A percentile compares a stretch with the other conserved stretches of the same genome.
Conservation (phyloP, 768 basidiomycete species). For the Russula abietina region DNA sequence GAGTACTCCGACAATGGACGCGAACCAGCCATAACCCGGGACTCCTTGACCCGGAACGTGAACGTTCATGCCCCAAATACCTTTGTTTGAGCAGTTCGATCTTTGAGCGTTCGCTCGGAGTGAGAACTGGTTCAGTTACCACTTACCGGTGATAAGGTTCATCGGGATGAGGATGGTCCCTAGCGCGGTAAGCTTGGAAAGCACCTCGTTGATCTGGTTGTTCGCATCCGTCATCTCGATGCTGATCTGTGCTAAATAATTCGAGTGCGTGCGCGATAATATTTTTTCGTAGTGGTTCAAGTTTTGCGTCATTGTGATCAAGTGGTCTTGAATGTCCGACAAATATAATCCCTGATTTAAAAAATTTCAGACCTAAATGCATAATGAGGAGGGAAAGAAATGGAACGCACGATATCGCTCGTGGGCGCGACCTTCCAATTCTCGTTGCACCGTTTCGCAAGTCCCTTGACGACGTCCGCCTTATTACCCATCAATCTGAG, state of each 20-base stretch:
- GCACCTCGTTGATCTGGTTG: slow-evolving; percentile 99
- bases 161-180: slow-evolving; percentile 97
- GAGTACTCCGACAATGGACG: slow-evolving; percentile 74
- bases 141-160: slow-evolving; percentile 87
- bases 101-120: background rate
- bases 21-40: slow-evolving; percentile 74
- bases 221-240: slow-evolving; percentile 99
- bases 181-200: slow-evolving; percentile 92
- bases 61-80: slow-evolving; percentile 99
- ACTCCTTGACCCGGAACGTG: slow-evolving; percentile 84
- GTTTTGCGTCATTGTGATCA: slow-evolving; percentile 99
- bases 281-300: slow-evolving; percentile 99
- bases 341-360: slow-evolving; percentile 95
- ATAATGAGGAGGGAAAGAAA: background rate
- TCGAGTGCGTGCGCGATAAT: slow-evolving; percentile 95
- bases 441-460: slow-evolving; percentile 97
- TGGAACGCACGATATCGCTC: slow-evolving; percentile 75
- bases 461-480: slow-evolving; percentile 97
- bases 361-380: too few relatives aligned
- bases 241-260: slow-evolving; percentile 98
- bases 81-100: slow-evolving; percentile 30
- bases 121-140: background rate
- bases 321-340: slow-evolving; percentile 95
- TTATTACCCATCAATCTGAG: slow-evolving; percentile 97
- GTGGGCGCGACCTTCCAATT: slow-evolving; percentile 98